Evolutionary conservation across 2,329 filamentous ascomycete species (phyloP).

Genomic region (Xylariaceae sp.): DNA sequence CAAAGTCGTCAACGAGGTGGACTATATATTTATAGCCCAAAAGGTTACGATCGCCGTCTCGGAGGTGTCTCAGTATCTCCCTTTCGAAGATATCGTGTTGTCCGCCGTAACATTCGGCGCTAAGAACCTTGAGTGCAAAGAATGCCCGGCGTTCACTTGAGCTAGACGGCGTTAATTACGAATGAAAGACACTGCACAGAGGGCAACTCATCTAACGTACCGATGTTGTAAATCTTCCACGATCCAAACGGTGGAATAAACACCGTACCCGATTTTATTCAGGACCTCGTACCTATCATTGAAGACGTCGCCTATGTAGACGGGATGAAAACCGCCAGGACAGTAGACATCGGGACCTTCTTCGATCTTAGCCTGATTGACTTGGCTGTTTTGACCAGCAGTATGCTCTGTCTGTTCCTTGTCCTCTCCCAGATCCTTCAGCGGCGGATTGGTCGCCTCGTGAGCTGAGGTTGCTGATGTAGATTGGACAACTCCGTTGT

Average conservation of each 20-base stretch:
- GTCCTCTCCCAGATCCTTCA: too few species aligned
- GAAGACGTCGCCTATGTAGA: conserved; percentile 20
- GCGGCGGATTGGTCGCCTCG: too few species aligned
- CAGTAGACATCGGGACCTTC: background rate
- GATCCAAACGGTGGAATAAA: conserved; percentile 14
- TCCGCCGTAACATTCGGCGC: conserved; percentile 14
- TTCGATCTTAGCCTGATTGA: background rate
- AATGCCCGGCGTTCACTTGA: background rate
- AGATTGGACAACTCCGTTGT: too few species aligned
- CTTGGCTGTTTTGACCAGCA: background rate
- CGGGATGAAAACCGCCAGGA: conserved; percentile 14
- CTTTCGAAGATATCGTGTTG: conserved; percentile 15
- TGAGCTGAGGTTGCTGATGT: too few species aligned
- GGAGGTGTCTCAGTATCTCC: conserved; percentile 18
- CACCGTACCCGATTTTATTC: conserved; percentile 16
- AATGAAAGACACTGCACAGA: background rate
- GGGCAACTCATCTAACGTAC: background rate
- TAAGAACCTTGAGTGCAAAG: conserved; percentile 14
- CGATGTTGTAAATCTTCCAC: conserved; percentile 5
- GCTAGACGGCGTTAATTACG: background rate
- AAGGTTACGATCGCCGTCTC: background rate
- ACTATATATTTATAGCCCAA: conserved; percentile 18
- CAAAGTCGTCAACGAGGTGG: conserved; percentile 23
- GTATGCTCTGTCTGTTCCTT: too few species aligned
- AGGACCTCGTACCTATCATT: conserved; percentile 13